Base-by-base conservation (phyloP, 306 rosid species). In the Pyrus bretschneideri region DNA sequence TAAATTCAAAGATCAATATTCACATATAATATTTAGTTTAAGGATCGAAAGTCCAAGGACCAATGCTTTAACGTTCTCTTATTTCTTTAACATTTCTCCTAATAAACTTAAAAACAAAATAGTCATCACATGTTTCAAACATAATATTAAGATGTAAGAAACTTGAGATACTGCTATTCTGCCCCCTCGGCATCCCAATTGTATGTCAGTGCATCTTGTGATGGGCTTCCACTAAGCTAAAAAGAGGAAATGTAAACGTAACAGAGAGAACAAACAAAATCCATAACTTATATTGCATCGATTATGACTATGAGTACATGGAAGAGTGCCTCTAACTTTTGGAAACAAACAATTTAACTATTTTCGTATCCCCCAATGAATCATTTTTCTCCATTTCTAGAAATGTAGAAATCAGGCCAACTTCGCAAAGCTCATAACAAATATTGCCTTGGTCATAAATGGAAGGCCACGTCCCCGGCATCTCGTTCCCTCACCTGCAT, bases 371-470 rank as follows among this genome's bases (percentile, higher is more conserved):
- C 64, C 64, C 72, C 45, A 38, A 64, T 52, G 40, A 65, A 67
- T 67, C 52, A 18, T 62, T 64, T 49, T 45, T 23, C 58, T 52
- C 70, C 40, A 73, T 44, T 31, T 67, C n/a, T 79, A 35, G 55
- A 79, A 82, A 71, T 4, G 29, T 79, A 38, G 66, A 83, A 82
- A 81, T 46, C 81, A 71, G 67, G 74, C 84, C 81, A 44, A 78
- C 85, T 77, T 78, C 72, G 44, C 83, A 52, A 80, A 70, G 76
- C 78, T 30, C 63, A 23, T 15, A 64, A 72, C 2, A 57, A 17
- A 55, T 19, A 35, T 70, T 76, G 78, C 81, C 78, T 69, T 72
- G 76, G 80, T 81, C 72, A 84, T n/a, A 42, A 13, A 84, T 80
- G 78, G 59, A 81, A 83, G 71, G 73, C 61, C 83, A 59, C 25